Evolutionary conservation across 2,329 filamentous ascomycete species (phyloP), one percentile per base, ranked within the genome.

Genomic region (Chaetomium sp.): DNA sequence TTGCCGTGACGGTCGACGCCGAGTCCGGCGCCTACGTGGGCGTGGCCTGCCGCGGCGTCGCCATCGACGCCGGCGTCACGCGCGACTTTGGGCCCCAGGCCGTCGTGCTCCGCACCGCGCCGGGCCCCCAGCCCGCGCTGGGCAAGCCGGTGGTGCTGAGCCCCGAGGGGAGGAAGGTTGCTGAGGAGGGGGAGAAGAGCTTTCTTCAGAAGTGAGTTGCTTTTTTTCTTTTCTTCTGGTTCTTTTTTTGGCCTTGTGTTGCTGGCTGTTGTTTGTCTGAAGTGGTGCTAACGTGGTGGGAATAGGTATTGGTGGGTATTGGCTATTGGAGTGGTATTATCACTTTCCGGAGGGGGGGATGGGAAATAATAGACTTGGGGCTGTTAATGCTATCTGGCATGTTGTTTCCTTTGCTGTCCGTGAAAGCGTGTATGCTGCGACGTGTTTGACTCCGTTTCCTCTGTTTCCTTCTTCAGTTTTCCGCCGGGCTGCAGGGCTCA

Each of bases 301-400:
- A 19, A 33, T 69, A 88, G 86, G 75, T 90, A 90, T 74, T 90
- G 87, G 87, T 90, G 87, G 87, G 74, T 87, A 70, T 76, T 87
- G 75, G 82, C 78, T 23, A 80, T 85, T 31, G 81, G 80, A 29
- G 77, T 82, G 31, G 70, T 89, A 57, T 73, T 90, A 68, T 73
- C 85, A 7, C 70, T 87, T 67, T 79, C 82, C 57, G 81, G 82
- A 57, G 67, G 78, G 12, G 80, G 82, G 33, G 80, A 79, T 12
- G 79, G 81, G 70, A 85, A 85, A 76, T 84, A 80, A 78, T 79
- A 73, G 65, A 69, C 42, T 23, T 10, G 33, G 33, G 53, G 4
- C n/a, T 13, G 21, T 19, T 56, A 21, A n/a, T 35, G 53, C 8
- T 56, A 29, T 56, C 23, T 38, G 57, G 10, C 23, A 6, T 38